Evolutionary conservation across 2,329 filamentous ascomycete genomes (phyloP).

Genomic region (Trichoderma sp.): DNA sequence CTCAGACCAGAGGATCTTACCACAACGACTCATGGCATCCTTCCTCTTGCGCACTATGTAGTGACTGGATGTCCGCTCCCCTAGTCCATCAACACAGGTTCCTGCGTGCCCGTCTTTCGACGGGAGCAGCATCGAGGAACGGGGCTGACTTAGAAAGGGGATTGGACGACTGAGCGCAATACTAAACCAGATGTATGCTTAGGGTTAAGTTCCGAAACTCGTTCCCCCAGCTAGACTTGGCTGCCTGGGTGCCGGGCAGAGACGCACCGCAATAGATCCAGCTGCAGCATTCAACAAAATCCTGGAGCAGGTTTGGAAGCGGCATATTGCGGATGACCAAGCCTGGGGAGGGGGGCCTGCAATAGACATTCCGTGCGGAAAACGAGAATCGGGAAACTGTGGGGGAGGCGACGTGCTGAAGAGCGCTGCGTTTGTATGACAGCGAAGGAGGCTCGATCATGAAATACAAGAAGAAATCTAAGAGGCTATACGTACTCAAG

Average conservation of each 20-base stretch:
- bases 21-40: constrained; percentile 72
- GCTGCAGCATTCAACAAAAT: constrained; percentile 52
- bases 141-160: constrained; percentile 62
- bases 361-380: constrained; percentile 67
- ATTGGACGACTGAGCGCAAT: constrained; percentile 72
- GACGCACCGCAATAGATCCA: constrained; percentile 43
- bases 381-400: constrained; percentile 77
- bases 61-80: constrained; percentile 59
- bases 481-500: not conserved
- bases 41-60: constrained; percentile 55
- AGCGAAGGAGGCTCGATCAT: constrained; percentile 49
- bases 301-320: constrained; percentile 64
- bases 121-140: constrained; percentile 42
- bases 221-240: constrained; percentile 56
- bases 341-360: constrained; percentile 44
- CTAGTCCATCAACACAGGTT: constrained; percentile 48
- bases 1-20: constrained; percentile 72
- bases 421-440: constrained; percentile 27
- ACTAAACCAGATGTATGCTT: constrained; percentile 73
- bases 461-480: constrained; percentile 1
- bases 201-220: constrained; percentile 95
- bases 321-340: constrained; percentile 51
- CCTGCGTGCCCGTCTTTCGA: constrained; percentile 48
- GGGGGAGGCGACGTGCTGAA: constrained; percentile 70
- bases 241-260: constrained; percentile 43